phyloP scores from a whole-genome alignment of 257 asterid species.

The Salvia hispanica region DNA sequence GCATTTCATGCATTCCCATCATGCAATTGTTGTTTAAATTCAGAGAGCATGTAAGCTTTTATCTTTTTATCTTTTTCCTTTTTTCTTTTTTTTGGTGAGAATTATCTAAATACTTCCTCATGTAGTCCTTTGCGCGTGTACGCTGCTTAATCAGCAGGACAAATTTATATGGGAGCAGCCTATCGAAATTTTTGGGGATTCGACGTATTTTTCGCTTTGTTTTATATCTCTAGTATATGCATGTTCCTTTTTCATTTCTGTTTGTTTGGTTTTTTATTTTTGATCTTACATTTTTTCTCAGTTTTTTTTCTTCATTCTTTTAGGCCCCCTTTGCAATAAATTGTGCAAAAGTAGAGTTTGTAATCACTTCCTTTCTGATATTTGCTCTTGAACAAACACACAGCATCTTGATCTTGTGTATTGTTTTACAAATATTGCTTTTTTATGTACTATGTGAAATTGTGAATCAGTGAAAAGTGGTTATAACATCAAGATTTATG shows the following conservation, averaged over 20 bases:
- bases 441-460: too few species aligned
- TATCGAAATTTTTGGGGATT: slow-evolving; percentile 8
- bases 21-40: slow-evolving; percentile 27
- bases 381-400: too few species aligned
- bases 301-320: background rate
- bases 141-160: slow-evolving; percentile 32
- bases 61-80: too few species aligned
- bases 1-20: slow-evolving; percentile 26
- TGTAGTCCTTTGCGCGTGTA: slow-evolving; percentile 34
- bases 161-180: slow-evolving; percentile 30
- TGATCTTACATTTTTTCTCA: background rate
- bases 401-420: background rate
- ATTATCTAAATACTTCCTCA: slow-evolving; percentile 33
- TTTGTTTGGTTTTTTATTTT: background rate
- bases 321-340: too few species aligned
- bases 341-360: too few species aligned
- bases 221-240: background rate
- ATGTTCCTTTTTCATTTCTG: background rate
- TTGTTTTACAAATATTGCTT: too few species aligned
- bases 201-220: slow-evolving; percentile 2
- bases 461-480: too few species aligned
- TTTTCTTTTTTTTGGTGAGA: slow-evolving; percentile 34
- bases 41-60: slow-evolving; percentile 41
- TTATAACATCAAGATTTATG: too few species aligned
- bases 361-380: too few species aligned